Conservation (phyloP, 1,284 basidiomycete species). For the Papiliotrema terrestris region DNA sequence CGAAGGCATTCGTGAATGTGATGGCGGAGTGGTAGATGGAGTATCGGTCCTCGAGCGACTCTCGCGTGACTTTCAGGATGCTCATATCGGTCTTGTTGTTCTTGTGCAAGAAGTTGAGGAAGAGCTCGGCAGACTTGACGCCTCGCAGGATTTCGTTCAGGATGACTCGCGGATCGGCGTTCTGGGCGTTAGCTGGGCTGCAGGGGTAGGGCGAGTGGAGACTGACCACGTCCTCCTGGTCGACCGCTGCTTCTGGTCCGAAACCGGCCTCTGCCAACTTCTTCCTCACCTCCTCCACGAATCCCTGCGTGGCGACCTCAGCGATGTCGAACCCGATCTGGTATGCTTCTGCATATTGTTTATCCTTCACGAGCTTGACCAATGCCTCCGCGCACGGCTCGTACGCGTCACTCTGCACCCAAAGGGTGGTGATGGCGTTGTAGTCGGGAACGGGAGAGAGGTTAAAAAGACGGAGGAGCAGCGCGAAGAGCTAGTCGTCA, state of each 20-base stretch:
- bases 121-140: conserved; percentile 82
- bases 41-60: conserved; percentile 84
- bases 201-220: neutral
- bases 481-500: conserved; percentile 47
- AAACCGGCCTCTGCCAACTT: conserved; percentile 33
- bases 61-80: conserved; percentile 88
- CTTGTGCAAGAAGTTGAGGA: conserved; percentile 87
- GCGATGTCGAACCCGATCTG: conserved; percentile 92
- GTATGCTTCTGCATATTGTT: conserved; percentile 70
- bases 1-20: conserved; percentile 91
- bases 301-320: conserved; percentile 88
- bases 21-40: conserved; percentile 95
- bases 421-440: conserved; percentile 77
- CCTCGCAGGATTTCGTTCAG: conserved; percentile 77
- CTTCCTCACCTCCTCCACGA: conserved; percentile 63
- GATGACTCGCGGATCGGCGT: conserved; percentile 22
- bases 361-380: conserved; percentile 33
- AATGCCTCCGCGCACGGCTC: conserved; percentile 52
- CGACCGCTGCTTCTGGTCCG: conserved; percentile 13
- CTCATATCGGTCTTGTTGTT: conserved; percentile 89
- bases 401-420: conserved; percentile 78
- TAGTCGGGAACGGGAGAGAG: conserved; percentile 62
- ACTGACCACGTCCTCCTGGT: conserved; percentile 50
- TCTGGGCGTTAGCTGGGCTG: conserved; percentile 43
- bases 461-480: conserved; percentile 76